phyloP scores from a whole-genome alignment of 257 asterid genomes.

The Solanum lycopersicoides region DNA sequence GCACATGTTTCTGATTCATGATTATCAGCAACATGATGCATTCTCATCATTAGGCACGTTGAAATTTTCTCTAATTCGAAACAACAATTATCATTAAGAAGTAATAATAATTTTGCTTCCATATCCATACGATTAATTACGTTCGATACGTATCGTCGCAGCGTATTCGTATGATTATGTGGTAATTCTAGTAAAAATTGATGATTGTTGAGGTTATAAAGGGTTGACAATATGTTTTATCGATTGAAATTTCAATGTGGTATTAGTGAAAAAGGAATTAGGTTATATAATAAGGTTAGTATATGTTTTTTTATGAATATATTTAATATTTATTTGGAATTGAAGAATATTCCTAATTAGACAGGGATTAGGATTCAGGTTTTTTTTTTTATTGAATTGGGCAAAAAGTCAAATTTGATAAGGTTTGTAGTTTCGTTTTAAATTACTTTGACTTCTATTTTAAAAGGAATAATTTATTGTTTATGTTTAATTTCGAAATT shows the following conservation, averaged over 20 bases:
- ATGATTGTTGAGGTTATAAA: not conserved
- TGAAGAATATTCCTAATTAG: not conserved
- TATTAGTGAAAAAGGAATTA: not conserved
- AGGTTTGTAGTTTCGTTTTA: not conserved
- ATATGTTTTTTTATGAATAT: too few species aligned
- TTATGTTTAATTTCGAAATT: not conserved
- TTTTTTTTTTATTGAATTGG: not conserved
- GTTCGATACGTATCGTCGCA: not conserved
- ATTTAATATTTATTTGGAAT: too few species aligned
- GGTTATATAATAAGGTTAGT: not conserved
- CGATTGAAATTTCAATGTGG: not conserved
- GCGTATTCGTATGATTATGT: not conserved
- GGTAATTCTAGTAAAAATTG: not conserved
- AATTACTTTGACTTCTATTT: not conserved
- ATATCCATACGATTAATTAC: not conserved
- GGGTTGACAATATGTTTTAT: not conserved
- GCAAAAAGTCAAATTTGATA: not conserved
- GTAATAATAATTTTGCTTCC: not conserved
- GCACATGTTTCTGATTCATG: not conserved
- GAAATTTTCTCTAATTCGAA: not conserved
- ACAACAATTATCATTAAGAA: not conserved
- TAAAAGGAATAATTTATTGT: too few species aligned
- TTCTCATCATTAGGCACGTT: not conserved
- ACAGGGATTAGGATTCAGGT: not conserved
- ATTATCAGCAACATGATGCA: not conserved